Evolutionary conservation across 306 rosid species (phyloP), one percentile per base, ranked within the genome.

Genomic region (Vigna hirtella): DNA sequence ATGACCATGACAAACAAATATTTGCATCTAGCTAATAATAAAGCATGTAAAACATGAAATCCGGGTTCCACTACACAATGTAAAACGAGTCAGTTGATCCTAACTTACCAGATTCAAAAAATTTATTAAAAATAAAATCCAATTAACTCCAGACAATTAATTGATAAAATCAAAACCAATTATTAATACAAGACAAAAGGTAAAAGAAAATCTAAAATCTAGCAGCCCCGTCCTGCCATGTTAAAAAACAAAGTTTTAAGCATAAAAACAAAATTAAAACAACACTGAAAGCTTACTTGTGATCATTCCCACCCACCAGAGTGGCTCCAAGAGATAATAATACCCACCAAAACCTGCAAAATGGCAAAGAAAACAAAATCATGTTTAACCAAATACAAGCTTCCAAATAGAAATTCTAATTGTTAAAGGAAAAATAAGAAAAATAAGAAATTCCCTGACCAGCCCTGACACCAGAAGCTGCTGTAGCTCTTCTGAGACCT

Each of bases 281-380:
- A 64, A 16, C 62, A 56, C 8, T 18, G n/a, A 50, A 26, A 53
- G 74, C 91, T 91, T 85, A 93, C 98, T 88, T 77, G 89, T 91
- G 68, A 86, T 47, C 93, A 90, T 65, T 66, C 98, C 98, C 14
- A 90, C 63, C 98, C 98, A 93, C 98, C 98, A 91, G 2, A 91
- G 89, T 82, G 97, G 97, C 81, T 93, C 98, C 85, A 89, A 76
- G 67, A 93, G 97, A 81, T 93, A 93, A 86, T 91, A 80, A 74
- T 86, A 87, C 4, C 98, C 98, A 58, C 97, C 98, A 87, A 85
- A 82, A 72, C 97, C 98, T 93, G 22, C 81, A 84, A 78, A 56
- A 77, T 52, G 12, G 66, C 5, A 38, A 34, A 55, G 10, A 68
- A 30, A 70, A 68, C 7, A 52, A 83, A 83, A 48, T 2, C 51